Conservation (phyloP, 2,329 filamentous ascomycete species). For the Chaetomiaceae sp. region DNA sequence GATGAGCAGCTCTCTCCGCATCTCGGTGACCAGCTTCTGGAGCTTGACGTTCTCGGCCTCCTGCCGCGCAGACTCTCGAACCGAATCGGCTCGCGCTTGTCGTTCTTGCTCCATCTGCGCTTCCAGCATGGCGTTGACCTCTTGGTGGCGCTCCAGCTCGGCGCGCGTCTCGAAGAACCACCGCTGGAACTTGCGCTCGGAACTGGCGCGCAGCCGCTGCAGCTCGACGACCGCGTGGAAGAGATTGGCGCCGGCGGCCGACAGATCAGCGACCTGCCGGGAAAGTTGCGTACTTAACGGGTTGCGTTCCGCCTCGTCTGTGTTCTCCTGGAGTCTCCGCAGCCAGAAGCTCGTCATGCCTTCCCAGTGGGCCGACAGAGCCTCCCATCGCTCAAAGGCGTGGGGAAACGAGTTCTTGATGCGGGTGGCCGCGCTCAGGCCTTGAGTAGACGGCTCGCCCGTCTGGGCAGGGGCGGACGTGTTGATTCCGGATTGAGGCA, state of each 20-base stretch:
- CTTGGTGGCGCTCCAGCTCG: slow-evolving; percentile 80
- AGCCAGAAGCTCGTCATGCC: slow-evolving; percentile 98
- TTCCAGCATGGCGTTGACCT: slow-evolving; percentile 77
- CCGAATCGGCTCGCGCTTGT: slow-evolving; percentile 61
- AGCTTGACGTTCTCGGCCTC: slow-evolving; percentile 64
- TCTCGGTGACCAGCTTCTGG: slow-evolving; percentile 77
- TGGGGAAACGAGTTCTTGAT: slow-evolving; percentile 78
- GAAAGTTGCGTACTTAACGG: slow-evolving; percentile 84
- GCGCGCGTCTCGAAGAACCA: slow-evolving; percentile 96
- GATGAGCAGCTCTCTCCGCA: slow-evolving; percentile 88
- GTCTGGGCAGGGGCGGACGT: slow-evolving; percentile 22
- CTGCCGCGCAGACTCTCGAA: slow-evolving; percentile 60
- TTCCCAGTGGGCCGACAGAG: slow-evolving; percentile 95
- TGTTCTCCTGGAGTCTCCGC: slow-evolving; percentile 82
- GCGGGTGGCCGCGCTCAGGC: slow-evolving; percentile 31
- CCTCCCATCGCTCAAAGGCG: slow-evolving; percentile 97
- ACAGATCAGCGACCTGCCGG: slow-evolving; percentile 93
- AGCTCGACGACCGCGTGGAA: slow-evolving; percentile 97
- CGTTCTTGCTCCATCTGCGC: slow-evolving; percentile 69
- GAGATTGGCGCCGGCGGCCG: slow-evolving; percentile 90
- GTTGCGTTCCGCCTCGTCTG: slow-evolving; percentile 75
- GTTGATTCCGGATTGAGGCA: slow-evolving; percentile 14
- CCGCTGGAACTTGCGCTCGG: slow-evolving; percentile 93
- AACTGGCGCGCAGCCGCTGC: slow-evolving; percentile 87
- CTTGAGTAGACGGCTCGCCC: slow-evolving; percentile 31